A percentile compares a stretch with the other conserved stretches of the same genome.
Evolutionary conservation across 305 asterid genomes (phyloP).

Genomic region (Fraxinus floribunda): DNA sequence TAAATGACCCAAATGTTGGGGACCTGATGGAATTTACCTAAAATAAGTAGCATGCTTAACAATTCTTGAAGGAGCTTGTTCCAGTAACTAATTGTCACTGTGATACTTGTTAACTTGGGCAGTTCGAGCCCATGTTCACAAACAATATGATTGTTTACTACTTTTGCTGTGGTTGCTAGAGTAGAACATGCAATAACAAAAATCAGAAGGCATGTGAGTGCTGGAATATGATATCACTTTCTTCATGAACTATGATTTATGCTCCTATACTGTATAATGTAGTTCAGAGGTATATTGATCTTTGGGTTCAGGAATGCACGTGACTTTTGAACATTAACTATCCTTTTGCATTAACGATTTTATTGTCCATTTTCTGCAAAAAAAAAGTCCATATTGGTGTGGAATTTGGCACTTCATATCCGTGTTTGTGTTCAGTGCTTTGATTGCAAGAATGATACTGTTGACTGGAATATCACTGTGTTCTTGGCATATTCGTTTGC

Average conservation of each 20-base stretch:
- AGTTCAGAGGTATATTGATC: slow-evolving; percentile 15
- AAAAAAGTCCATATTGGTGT: background rate
- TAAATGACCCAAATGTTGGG: background rate
- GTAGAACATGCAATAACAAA: background rate
- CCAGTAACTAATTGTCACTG: background rate
- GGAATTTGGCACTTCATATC: background rate
- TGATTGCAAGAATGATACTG: background rate
- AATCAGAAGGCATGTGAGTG: background rate
- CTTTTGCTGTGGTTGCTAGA: slow-evolving; percentile 10
- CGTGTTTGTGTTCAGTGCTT: background rate
- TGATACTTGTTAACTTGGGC: background rate
- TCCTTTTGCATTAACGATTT: background rate
- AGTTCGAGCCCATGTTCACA: background rate
- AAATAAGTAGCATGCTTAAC: background rate
- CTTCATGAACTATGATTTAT: background rate
- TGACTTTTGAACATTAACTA: background rate
- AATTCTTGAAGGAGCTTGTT: slow-evolving; percentile 5
- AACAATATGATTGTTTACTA: background rate
- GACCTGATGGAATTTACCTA: background rate
- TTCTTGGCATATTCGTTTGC: slow-evolving; percentile 1
- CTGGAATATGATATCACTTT: background rate
- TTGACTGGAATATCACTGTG: background rate
- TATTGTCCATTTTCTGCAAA: background rate
- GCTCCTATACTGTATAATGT: slow-evolving; percentile 13
- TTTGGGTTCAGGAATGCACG: background rate